Evolutionary conservation across 352 stramenopile genomes (phyloP), one percentile per base, ranked within the genome.

Genomic region (Phytophthora megakarya): DNA sequence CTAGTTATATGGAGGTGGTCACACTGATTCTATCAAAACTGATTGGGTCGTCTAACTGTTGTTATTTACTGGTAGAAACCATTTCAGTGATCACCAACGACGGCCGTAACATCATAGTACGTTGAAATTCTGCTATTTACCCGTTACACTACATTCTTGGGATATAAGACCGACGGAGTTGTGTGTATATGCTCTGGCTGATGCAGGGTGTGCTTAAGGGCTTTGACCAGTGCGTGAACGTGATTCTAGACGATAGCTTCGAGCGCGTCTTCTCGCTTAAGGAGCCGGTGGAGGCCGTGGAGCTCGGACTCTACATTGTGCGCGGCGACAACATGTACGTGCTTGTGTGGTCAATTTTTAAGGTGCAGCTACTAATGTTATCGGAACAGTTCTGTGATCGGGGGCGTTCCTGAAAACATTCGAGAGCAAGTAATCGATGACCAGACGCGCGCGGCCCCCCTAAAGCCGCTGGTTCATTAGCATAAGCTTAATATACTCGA

Each of bases 81-180:
- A 92, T 98, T 62, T 97, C 88, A 12, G 84, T 98, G 25, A 97
- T 97, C 68, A 98, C 92, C 8, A 97, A 97, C 60, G 92, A 98
- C 66, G 92, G 92, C n/a, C 84, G 91, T 62, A 97, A 98, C 70
- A 97, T 97, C 69, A 90, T 98, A 59, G 93, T 95, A 78, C 52
- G 83, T 69, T 11, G 18, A 19, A 16, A 12, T 26, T 39, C 21
- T 47, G 13, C 40, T 15, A 19, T 21, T 33, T 19, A 18, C 21
- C 13, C 23, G 15, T 23, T 48, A 21, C 13, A 61, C 10, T n/a
- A 49, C 37, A 15, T 28, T 39, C 16, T 3, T 33, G 25, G 22
- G 21, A 21, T 19, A 2, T 8, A 6, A 5, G 15, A 35, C 16
- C 54, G 22, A 46, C 13, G 43, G 18, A 1, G 2, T 43, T 42